Evolutionary conservation across 208 protist species (phyloP).

Genomic region (Crithidia brevicula): DNA sequence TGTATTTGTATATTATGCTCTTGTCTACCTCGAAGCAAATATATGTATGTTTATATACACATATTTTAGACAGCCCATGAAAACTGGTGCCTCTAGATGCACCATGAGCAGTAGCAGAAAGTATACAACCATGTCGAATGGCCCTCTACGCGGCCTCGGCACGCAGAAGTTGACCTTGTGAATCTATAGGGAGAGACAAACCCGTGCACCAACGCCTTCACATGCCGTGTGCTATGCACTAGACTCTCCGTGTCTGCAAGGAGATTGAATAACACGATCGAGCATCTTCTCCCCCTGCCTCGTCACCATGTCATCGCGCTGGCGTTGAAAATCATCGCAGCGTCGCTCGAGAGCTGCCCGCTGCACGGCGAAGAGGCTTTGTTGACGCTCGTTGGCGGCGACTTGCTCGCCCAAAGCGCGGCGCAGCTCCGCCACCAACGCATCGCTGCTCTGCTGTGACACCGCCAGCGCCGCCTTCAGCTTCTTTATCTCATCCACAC

Average conservation of each 20-base stretch:
- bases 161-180: too few relatives aligned
- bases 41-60: too few relatives aligned
- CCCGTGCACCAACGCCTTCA: too few relatives aligned
- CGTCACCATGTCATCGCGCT: background rate
- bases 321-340: constrained; percentile 11
- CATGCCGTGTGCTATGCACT: background rate
- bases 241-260: background rate
- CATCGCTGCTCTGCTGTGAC: constrained; percentile 14
- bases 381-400: constrained; percentile 3
- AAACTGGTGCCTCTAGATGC: too few relatives aligned
- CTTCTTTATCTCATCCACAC: constrained; percentile 22
- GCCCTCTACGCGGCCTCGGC: too few relatives aligned
- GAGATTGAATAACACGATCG: constrained; percentile 23
- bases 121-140: too few relatives aligned
- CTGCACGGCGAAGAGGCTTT: background rate
- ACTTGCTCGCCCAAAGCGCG: constrained; percentile 27
- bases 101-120: too few relatives aligned
- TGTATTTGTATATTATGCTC: too few relatives aligned
- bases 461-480: constrained; percentile 26
- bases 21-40: too few relatives aligned
- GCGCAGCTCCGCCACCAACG: constrained; percentile 23
- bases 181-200: too few relatives aligned
- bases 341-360: constrained; percentile 7
- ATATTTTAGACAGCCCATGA: too few relatives aligned
- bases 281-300: constrained; percentile 10